Evolutionary conservation across 2,329 filamentous ascomycete genomes (phyloP), one percentile per base, ranked within the genome.

Genomic region (Penicillium sp.): DNA sequence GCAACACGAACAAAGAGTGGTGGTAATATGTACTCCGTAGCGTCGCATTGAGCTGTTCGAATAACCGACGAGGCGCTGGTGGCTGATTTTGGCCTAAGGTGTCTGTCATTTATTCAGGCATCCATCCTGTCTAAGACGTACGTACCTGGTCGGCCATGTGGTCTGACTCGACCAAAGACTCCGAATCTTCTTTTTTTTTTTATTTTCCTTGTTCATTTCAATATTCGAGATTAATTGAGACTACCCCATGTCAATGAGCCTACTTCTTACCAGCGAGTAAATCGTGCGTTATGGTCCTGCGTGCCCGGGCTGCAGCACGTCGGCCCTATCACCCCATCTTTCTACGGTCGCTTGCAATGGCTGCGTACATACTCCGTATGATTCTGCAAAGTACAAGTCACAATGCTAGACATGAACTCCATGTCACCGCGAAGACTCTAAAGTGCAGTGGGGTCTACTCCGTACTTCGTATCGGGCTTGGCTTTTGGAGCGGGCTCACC

Each of bases 11-110:
- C 36, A 51, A 46, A 51, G 41, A 46, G n/a, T 19, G 32, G 30
- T 23, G 11, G 30, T 23, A 45, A 26, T 30, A 36, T 39, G 41
- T n/a, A n/a, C n/a, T n/a, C n/a, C n/a, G n/a, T 32, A 32, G 41
- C 36, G 45, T 53, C 23, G 36, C 45, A 48, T 36, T 6, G 30
- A 29, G 18, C 26, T 16, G 32, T n/a, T 18, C 30, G 30, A 41
- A 47, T 40, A 47, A 11, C 43, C 35, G 43, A 47, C 19, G 42
- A 44, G 30, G 39, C 40, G 40, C 30, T 40, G 38, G 45, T 47
- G 45, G 36, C 46, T 48, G 27, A 36, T 29, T 45, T 14, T 47
- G 16, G 41, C 49, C 42, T 34, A 13, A 2, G 39, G n/a, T 14
- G 4, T 40, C 27, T 47, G 49, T 35, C 49, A 34, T 23, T 13